A percentile compares a stretch with the other conserved stretches of the same genome.
Evolutionary conservation across 192 early-diverging fungal genomes (phyloP).

Genomic region (Linnemannia zychae): DNA sequence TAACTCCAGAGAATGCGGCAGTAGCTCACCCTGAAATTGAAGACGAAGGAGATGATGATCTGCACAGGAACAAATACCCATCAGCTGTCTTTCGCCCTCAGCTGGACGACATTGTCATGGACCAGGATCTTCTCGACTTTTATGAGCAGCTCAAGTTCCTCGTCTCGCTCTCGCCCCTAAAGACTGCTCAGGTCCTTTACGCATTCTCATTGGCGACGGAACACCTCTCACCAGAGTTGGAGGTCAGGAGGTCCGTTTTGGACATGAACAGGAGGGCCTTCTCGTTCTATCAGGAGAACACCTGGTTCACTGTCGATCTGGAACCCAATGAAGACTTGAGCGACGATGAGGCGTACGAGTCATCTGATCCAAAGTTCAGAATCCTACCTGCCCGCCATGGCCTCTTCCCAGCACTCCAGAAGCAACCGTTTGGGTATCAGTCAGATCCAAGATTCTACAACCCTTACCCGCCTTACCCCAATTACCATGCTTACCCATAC

Average conservation of each 20-base stretch:
- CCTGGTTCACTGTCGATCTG: conserved; percentile 51
- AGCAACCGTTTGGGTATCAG: background rate
- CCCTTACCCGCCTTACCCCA: conserved; percentile 19
- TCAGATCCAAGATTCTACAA: background rate
- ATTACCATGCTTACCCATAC: conserved; percentile 29
- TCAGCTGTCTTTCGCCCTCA: conserved; percentile 49
- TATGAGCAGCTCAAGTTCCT: conserved; percentile 55
- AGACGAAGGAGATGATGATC: conserved; percentile 17
- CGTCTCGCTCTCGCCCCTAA: conserved; percentile 46
- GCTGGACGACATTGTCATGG: conserved; percentile 48
- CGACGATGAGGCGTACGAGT: conserved; percentile 31
- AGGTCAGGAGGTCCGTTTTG: conserved; percentile 37
- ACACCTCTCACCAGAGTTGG: conserved; percentile 38
- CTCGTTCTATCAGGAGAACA: conserved; percentile 54
- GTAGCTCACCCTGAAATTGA: conserved; percentile 4
- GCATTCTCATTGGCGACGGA: conserved; percentile 51
- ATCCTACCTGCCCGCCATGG: conserved; percentile 43
- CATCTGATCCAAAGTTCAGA: conserved; percentile 31
- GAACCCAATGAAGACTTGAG: conserved; percentile 23
- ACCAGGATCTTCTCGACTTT: conserved; percentile 48
- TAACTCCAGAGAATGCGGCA: background rate
- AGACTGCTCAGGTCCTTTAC: conserved; percentile 53
- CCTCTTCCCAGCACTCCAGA: conserved; percentile 44
- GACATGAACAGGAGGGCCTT: conserved; percentile 52
- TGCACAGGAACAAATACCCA: background rate